Evolutionary conservation across 2,329 filamentous ascomycete genomes (phyloP).

Genomic region (Blastomyces parvus): DNA sequence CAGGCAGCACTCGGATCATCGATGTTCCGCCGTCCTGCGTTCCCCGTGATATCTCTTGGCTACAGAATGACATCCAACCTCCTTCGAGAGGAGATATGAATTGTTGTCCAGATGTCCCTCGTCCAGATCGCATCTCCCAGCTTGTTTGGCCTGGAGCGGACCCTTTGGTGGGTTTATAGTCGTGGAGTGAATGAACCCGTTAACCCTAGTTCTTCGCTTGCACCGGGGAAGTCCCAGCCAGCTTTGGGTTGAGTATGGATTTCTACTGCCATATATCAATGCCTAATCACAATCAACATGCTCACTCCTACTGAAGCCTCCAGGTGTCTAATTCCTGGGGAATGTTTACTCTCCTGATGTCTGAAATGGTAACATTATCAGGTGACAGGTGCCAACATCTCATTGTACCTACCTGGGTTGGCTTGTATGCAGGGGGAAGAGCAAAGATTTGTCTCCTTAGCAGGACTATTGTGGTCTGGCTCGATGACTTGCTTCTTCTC

Average conservation of each 20-base stretch:
- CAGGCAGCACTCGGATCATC: constrained; percentile 2
- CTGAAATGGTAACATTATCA: neutral
- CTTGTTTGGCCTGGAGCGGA: neutral
- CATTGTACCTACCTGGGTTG: neutral
- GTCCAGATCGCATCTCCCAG: neutral
- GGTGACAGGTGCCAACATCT: neutral
- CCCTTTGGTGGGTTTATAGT: neutral
- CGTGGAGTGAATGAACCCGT: neutral
- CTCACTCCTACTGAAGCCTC: neutral
- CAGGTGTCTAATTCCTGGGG: neutral
- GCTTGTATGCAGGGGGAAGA: neutral
- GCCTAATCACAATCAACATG: neutral
- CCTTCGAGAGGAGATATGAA: neutral
- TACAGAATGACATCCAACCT: too few species aligned
- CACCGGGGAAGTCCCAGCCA: neutral
- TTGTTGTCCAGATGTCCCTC: too few species aligned
- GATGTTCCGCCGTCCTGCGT: neutral
- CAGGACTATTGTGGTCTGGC: too few species aligned
- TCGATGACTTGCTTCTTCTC: neutral
- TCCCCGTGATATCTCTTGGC: neutral
- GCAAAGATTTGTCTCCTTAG: neutral
- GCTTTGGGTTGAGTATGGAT: neutral
- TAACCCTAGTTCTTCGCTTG: neutral
- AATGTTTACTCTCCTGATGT: neutral
- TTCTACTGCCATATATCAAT: neutral